phyloP scores from a whole-genome alignment of 179 eudicot species.

The Vitellaria paradoxa region DNA sequence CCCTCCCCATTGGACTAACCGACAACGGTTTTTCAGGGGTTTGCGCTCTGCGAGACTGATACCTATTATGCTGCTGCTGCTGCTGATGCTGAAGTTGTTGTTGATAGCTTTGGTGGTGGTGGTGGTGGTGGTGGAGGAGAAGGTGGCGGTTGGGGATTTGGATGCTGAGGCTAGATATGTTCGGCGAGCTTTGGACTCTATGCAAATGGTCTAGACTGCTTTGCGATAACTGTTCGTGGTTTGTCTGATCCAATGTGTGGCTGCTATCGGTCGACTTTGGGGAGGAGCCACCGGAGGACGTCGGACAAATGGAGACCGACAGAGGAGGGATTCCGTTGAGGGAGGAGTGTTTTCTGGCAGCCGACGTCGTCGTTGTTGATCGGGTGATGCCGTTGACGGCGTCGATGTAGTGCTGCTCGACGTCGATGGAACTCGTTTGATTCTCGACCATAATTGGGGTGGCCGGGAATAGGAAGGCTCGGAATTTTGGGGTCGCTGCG shows the following conservation, averaged over 20 bases:
- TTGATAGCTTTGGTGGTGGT: neutral
- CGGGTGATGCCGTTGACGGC: constrained; percentile 66
- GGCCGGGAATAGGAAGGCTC: constrained; percentile 63
- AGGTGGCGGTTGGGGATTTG: constrained; percentile 17
- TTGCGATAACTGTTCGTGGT: constrained; percentile 10
- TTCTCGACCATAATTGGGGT: constrained; percentile 33
- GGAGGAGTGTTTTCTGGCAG: constrained; percentile 1
- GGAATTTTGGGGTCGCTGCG: constrained; percentile 41
- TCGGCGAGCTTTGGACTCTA: constrained; percentile 65
- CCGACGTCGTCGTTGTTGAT: neutral
- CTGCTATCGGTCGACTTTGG: constrained; percentile 46
- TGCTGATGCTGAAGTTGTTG: neutral
- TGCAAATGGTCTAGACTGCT: constrained; percentile 27
- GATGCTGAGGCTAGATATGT: constrained; percentile 29
- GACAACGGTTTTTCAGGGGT: constrained; percentile 20
- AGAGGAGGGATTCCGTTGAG: constrained; percentile 12
- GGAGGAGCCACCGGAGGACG: constrained; percentile 38
- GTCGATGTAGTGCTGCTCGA: constrained; percentile 65
- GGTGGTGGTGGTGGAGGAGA: constrained; percentile 33
- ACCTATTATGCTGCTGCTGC: constrained; percentile 16
- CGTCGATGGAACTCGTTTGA: constrained; percentile 20
- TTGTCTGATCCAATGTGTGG: constrained; percentile 2
- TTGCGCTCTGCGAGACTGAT: neutral
- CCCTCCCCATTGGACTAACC: constrained; percentile 29
- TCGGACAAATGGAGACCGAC: neutral